Evolutionary conservation across 495 filamentous ascomycete genomes (phyloP).

Genomic region (Delitschia confertaspora): DNA sequence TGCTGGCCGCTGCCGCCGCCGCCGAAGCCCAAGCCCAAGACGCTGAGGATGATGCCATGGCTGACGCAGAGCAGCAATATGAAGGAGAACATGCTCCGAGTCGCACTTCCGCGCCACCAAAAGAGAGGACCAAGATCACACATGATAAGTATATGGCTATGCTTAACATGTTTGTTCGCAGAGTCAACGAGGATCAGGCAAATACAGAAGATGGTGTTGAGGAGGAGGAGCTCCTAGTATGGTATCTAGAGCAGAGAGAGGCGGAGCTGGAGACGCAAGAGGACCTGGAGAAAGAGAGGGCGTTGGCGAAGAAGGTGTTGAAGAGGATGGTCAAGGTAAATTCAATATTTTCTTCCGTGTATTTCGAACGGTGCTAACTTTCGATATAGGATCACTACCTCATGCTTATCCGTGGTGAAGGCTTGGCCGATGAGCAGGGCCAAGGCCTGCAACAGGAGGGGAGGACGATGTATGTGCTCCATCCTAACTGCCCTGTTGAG

Average conservation of each 20-base stretch:
- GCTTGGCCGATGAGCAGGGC: conserved; percentile 52
- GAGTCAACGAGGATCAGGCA: conserved; percentile 67
- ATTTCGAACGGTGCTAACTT: too few species aligned
- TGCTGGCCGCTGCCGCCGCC: conserved; percentile 31
- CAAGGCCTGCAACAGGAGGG: conserved; percentile 43
- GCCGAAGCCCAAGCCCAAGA: conserved; percentile 41
- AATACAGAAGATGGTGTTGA: conserved; percentile 78
- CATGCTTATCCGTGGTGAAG: conserved; percentile 83
- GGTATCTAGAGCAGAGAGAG: conserved; percentile 93
- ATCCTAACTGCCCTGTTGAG: conserved; percentile 88
- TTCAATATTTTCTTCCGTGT: conserved; percentile 24
- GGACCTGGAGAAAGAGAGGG: conserved; percentile 66
- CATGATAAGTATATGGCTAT: conserved; percentile 93
- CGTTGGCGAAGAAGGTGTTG: conserved; percentile 74
- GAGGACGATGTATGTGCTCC: conserved; percentile 75
- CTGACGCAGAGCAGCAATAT: conserved; percentile 28
- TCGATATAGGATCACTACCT: conserved; percentile 70
- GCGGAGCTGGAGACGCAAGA: conserved; percentile 70
- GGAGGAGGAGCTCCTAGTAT: conserved; percentile 71
- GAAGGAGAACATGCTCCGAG: conserved; percentile 31
- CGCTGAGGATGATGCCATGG: conserved; percentile 35
- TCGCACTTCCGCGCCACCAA: conserved; percentile 36
- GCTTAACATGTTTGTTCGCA: conserved; percentile 70
- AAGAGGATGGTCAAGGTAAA: conserved; percentile 94
- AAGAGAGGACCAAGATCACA: conserved; percentile 76